Evolutionary conservation across 345 rosid species (phyloP), one percentile per base, ranked within the genome.

Genomic region (Pelargonium nanum): DNA sequence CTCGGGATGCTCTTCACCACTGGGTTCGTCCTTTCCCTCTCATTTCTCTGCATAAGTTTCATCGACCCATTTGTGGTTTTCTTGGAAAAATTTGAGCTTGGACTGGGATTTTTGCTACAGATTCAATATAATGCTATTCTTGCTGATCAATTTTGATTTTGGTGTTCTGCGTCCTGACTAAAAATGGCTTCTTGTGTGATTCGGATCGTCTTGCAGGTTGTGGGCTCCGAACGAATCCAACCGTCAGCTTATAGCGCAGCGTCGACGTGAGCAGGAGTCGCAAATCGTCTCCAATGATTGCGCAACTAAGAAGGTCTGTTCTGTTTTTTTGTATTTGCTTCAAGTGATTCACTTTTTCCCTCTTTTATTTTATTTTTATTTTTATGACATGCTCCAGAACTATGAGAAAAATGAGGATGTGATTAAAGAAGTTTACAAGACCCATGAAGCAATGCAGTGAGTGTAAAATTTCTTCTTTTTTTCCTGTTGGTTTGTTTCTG

Each of bases 361-460:
- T 15, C 17, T 64, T 16, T 57, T 7, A 9, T 40, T 17, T 12
- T 40, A 40, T 40, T 15, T 44, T 54, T 30, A 12, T 7, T 26
- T 24, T 55, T 6, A 34, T 59, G 53, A 21, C 26, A 51, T 45
- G 6, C 4, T 61, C 53, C 71, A 69, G 85, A 80, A 81, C 61
- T 70, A 67, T 55, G 34, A 75, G 2, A 60, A 70, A 26, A 76
- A 80, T 30, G 75, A 77, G 67, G 78, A 75, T 76, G 96, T 40
- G 9, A 17, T 40, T 15, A 40, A 40, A 17, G 48, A 40, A 40
- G 48, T 79, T 69, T 22, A 79, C 67, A 87, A 74, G 70, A 86
- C 97, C 48, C 96, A 83, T 5, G 85, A 85, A 70, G 90, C 92
- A 45, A 77, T 90, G 71, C 79, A 81, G 99, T 89, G 80, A 83